Base-by-base conservation (phyloP, 2,329 filamentous ascomycete species). In the Paecilomyces niveus region DNA sequence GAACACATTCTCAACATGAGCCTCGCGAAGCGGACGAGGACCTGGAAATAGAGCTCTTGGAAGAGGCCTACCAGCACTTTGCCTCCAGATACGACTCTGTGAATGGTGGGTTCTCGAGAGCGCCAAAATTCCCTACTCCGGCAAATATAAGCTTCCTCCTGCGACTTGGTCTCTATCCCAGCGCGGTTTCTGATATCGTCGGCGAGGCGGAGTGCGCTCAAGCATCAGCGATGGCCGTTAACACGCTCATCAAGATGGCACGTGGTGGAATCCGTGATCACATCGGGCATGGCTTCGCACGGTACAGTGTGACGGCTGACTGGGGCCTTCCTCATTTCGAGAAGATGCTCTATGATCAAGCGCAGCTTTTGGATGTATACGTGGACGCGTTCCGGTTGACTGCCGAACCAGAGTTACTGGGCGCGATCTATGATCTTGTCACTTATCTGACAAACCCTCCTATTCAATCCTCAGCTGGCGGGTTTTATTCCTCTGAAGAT, bases 311-410 rank as follows among this genome's bases (percentile, higher is more conserved):
- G 7, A 97, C 93, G 0, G 80, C 86, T 13, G 90, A 97, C 74
- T 99, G 94, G 94, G 90, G 89, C 62, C 79, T 97, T 53, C 94
- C 94, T 10, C 92, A 96, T 72, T 99, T 97, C 67, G 94, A 99
- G 77, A 97, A 97, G 78, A 92, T 97, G 83, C 83, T 97, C 9
- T 92, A 91, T 57, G 94, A 97, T 69, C 96, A 99, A 68, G 88
- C 90, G 0, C 88, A 97, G 64, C 81, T 97, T 1, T 78, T 99
- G 2, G 83, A 87, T 24, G 81, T 94, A 6, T 97, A 94, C 67
- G 81, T 96, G 6, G 92, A 97, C 67, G 92, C 90, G 0, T 97
- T 92, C 80, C 81, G 90, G 13, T 76, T 86, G 26, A 85, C 83
- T 0, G 81, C 82, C 54, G 82, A 88, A 10, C 81, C 84, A 3